phyloP scores from a whole-genome alignment of 2,329 filamentous ascomycete genomes.

The Gaeumannomyces sp. region DNA sequence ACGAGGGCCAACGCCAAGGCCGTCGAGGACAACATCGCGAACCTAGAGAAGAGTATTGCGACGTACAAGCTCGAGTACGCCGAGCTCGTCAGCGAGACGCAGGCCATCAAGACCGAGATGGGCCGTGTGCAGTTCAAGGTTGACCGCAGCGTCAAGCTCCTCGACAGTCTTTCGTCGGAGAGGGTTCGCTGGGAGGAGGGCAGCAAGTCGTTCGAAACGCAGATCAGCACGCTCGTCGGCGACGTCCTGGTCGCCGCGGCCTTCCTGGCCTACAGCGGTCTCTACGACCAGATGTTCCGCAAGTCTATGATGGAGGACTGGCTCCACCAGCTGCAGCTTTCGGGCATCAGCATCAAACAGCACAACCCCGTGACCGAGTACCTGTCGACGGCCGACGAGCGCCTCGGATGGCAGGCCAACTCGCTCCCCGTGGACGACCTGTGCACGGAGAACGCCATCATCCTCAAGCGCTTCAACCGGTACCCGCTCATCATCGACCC shows the following conservation, averaged over 20 bases:
- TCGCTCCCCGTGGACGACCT: slow-evolving; percentile 91
- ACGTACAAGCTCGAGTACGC: slow-evolving; percentile 97
- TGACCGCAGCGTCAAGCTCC: slow-evolving; percentile 85
- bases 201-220: slow-evolving; percentile 96
- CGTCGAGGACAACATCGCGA: slow-evolving; percentile 78
- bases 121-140: slow-evolving; percentile 95
- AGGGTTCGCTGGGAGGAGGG: slow-evolving; percentile 91
- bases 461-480: slow-evolving; percentile 94
- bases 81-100: slow-evolving; percentile 89
- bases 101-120: slow-evolving; percentile 98
- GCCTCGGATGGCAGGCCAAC: slow-evolving; percentile 91
- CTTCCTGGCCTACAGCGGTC: slow-evolving; percentile 92
- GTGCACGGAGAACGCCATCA: slow-evolving; percentile 97
- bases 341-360: slow-evolving; percentile 88
- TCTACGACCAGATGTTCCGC: slow-evolving; percentile 97
- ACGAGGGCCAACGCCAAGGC: slow-evolving; percentile 92
- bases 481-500: slow-evolving; percentile 98
- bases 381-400: slow-evolving; percentile 90
- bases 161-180: slow-evolving; percentile 93
- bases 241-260: slow-evolving; percentile 95
- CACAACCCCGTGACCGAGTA: slow-evolving; percentile 96
- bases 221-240: slow-evolving; percentile 92
- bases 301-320: slow-evolving; percentile 98
- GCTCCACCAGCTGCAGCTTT: slow-evolving; percentile 86
- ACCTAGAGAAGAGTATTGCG: slow-evolving; percentile 83